Evolutionary conservation across 768 basidiomycete species (phyloP).

Genomic region (Hydnomerulius pinastri): DNA sequence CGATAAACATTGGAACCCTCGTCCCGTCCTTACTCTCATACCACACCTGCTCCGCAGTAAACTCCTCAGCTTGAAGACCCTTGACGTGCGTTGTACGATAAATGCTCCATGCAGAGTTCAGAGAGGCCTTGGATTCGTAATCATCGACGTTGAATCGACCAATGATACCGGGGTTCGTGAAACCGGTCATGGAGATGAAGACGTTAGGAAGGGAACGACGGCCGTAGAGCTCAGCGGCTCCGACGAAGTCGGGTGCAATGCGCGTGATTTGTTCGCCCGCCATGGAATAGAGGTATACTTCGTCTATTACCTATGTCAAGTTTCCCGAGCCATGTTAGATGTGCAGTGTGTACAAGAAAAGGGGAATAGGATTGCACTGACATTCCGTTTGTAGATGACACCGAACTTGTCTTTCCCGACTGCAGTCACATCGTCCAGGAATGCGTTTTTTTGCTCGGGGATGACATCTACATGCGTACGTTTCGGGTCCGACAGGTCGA

Average conservation of each 20-base stretch:
- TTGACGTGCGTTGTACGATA: constrained; percentile 59
- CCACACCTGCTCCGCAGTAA: constrained; percentile 76
- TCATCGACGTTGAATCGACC: constrained; percentile 60
- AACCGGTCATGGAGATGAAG: constrained; percentile 65
- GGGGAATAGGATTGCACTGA: constrained; percentile 32
- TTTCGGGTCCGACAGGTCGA: constrained; percentile 56
- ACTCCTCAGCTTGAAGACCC: constrained; percentile 67
- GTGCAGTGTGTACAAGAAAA: background rate
- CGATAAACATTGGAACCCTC: constrained; percentile 82
- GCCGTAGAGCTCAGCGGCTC: constrained; percentile 54
- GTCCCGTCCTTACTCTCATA: constrained; percentile 80
- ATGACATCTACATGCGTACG: constrained; percentile 60
- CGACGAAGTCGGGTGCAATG: constrained; percentile 67
- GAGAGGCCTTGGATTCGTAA: constrained; percentile 23
- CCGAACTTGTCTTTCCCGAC: constrained; percentile 60
- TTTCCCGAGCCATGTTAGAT: background rate
- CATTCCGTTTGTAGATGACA: constrained; percentile 72
- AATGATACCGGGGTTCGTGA: constrained; percentile 71
- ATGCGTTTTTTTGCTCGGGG: constrained; percentile 65
- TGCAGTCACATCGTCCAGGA: constrained; percentile 49
- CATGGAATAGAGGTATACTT: constrained; percentile 69
- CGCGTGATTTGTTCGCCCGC: constrained; percentile 54
- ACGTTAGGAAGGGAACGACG: constrained; percentile 58
- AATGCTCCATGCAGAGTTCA: constrained; percentile 57
- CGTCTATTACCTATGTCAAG: constrained; percentile 65